These are phyloP conservation scores for Drechslerella dactyloides DNA, from an alignment of 2,329 filamentous ascomycete genomes.

Conservation along the genomic window DNA sequence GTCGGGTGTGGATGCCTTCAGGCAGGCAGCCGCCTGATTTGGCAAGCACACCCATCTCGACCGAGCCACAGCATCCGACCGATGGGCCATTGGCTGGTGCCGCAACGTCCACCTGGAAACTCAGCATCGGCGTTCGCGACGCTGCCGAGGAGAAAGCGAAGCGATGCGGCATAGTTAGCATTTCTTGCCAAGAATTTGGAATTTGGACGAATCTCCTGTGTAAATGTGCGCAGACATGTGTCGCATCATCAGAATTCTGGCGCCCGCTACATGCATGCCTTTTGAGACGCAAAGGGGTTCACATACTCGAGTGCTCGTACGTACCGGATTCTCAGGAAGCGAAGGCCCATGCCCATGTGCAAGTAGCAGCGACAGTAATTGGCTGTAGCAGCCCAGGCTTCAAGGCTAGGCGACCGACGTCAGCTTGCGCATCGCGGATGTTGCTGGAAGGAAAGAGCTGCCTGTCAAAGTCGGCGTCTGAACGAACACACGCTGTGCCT, in stretches of 20 bases:
- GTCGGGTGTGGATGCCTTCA: slow-evolving; percentile 49
- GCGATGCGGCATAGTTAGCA: slow-evolving; percentile 39
- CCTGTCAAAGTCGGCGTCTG: slow-evolving; percentile 16
- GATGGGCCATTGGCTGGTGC: slow-evolving; percentile 33
- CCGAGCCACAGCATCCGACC: slow-evolving; percentile 19
- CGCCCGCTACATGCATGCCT: neutral
- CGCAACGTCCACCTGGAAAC: slow-evolving; percentile 18
- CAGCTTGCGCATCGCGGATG: slow-evolving; percentile 8
- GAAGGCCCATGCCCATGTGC: slow-evolving; percentile 40
- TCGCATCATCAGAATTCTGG: slow-evolving; percentile 25
- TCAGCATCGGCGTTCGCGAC: slow-evolving; percentile 38
- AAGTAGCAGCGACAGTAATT: slow-evolving; percentile 22
- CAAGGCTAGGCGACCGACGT: slow-evolving; percentile 41
- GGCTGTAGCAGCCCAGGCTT: slow-evolving; percentile 20
- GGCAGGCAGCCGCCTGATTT: slow-evolving; percentile 49
- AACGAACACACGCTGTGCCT: neutral
- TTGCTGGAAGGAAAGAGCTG: slow-evolving; percentile 20
- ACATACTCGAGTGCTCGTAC: slow-evolving; percentile 38
- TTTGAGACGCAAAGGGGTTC: slow-evolving; percentile 34
- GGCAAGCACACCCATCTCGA: slow-evolving; percentile 46
- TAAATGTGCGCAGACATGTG: slow-evolving; percentile 4
- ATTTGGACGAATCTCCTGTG: slow-evolving; percentile 16
- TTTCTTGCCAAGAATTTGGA: slow-evolving; percentile 42
- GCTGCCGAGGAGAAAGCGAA: slow-evolving; percentile 7
- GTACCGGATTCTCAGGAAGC: slow-evolving; percentile 15